Evolutionary conservation across 495 filamentous ascomycete genomes (phyloP).

Genomic region (Penicillium coprophilum): DNA sequence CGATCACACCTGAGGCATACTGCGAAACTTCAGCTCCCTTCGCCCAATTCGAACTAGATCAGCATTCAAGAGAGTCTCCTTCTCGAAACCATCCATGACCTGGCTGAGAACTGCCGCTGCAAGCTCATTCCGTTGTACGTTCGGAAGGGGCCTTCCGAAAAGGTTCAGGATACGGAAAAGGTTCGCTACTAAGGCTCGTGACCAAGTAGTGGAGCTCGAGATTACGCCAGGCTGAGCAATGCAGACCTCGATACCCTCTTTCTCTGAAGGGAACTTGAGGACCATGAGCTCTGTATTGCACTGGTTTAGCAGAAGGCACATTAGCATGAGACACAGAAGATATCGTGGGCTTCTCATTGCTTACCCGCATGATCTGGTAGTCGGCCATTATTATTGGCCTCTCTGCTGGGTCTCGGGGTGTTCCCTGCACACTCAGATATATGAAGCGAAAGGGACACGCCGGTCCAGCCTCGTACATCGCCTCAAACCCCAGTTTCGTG

Average conservation of each 20-base stretch:
- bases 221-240: constrained; percentile 41
- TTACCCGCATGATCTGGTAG: constrained; percentile 42
- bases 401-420: constrained; percentile 40
- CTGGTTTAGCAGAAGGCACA: constrained; percentile 18
- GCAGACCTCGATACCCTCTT: constrained; percentile 34
- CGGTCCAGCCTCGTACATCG: constrained; percentile 29
- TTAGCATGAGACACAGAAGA: not conserved
- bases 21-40: not conserved
- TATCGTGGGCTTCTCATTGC: constrained; percentile 15
- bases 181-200: constrained; percentile 9
- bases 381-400: constrained; percentile 32
- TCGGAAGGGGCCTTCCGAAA: constrained; percentile 25
- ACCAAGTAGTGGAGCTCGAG: constrained; percentile 11
- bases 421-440: constrained; percentile 45
- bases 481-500: constrained; percentile 38
- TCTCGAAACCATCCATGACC: constrained; percentile 45
- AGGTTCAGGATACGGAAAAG: constrained; percentile 8
- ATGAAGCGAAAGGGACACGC: constrained; percentile 40
- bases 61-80: constrained; percentile 45
- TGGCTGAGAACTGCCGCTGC: constrained; percentile 47
- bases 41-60: constrained; percentile 46
- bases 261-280: constrained; percentile 37
- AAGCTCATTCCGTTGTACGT: constrained; percentile 37
- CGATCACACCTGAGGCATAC: not conserved
- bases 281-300: constrained; percentile 44